Evolutionary conservation across 1,284 basidiomycete genomes (phyloP), one percentile per base, ranked within the genome.

Genomic region (Retiboletus flavoniger): DNA sequence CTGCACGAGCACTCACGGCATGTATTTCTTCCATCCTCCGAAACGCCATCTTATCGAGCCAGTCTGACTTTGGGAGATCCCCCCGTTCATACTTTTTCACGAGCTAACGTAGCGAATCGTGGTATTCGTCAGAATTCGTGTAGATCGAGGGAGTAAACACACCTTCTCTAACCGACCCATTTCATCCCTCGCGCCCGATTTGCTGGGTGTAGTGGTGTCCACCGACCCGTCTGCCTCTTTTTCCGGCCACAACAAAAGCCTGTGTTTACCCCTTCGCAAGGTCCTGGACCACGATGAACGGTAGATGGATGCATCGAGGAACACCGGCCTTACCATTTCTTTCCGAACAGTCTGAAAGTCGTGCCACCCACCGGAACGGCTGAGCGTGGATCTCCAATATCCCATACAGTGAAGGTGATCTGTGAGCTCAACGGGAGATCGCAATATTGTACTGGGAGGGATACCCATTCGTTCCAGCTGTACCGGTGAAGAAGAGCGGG

Each of bases 41-140:
- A 71, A 97, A 98, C 2, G 91, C 87, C 68, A 97, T 76, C 59
- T 92, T 90, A 70, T 99, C 96, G 4, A 99, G 76, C 96, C 97
- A 99, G 60, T 98, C 95, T 1, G 92, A 87, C 67, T 94, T 92
- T 1, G 89, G 84, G n/a, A 99, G 77, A 69, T 98, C 95, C 0
- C 94, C 94, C 4, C 94, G 81, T 67, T 98, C 94, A 63, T 96
- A 95, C 67, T 95, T 95, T 78, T 98, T 98, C 54, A 98, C 89
- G 11, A 98, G 81, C 89, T 95, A 60, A 55, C 42, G n/a, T 39
- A 19, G 21, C 10, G 17, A 32, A 53, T 46, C 24, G 11, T 24
- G 24, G 17, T 32, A 26, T 11, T 28, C 24, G 17, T 51, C 31
- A 38, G 17, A 47, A 31, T 29, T 34, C 13, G 13, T 14, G 34